Evolutionary conservation across 768 basidiomycete genomes (phyloP), one percentile per base, ranked within the genome.

Genomic region (Suillus paluster): DNA sequence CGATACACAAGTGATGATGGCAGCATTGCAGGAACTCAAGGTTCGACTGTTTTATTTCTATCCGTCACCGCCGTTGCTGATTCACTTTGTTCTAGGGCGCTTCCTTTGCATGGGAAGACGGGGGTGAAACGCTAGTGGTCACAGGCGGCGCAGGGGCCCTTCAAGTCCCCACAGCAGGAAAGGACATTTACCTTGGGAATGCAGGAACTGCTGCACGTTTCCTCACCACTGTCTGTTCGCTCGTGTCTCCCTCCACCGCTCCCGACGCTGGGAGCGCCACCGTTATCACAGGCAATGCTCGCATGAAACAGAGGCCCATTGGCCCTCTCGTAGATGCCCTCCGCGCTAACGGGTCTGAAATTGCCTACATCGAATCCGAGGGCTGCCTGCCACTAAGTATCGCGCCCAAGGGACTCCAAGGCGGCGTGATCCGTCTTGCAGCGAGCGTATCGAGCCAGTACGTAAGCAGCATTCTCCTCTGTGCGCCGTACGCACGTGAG

Each of bases 1-100:
- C 69, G 97, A 99, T 72, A 99, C 97, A 0, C 95, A 96, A 67
- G 97, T 99, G 58, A 99, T 99, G 97, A 99, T 99, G 95, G 82
- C 89, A 4, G 97, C 96, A 38, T 82, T 99, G 34, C 79, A 86
- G 46, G 93, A 95, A 58, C 85, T 99, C 64, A 90, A 95, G 81
- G 94, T 92, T 60, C 39, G 34, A 49, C 52, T 62, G 49, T 55
- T 34, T n/a, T 41, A 39, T 60, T 15, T 19, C 44, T 60, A 48
- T 48, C 15, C 46, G 38, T 58, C 52, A 15, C 30, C 48, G 3
- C 44, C 27, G 3, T 39, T 61, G 3, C 59, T 54, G 60, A 67
- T 34, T 19, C 33, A 36, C 21, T 44, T 33, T 50, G 21, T 57
- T 30, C 10, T 38, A 95, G 92, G 97, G 97, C 50, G 97, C 97